Evolutionary conservation across 306 rosid species (phyloP), one percentile per base, ranked within the genome.

Genomic region (Ziziphus jujuba): DNA sequence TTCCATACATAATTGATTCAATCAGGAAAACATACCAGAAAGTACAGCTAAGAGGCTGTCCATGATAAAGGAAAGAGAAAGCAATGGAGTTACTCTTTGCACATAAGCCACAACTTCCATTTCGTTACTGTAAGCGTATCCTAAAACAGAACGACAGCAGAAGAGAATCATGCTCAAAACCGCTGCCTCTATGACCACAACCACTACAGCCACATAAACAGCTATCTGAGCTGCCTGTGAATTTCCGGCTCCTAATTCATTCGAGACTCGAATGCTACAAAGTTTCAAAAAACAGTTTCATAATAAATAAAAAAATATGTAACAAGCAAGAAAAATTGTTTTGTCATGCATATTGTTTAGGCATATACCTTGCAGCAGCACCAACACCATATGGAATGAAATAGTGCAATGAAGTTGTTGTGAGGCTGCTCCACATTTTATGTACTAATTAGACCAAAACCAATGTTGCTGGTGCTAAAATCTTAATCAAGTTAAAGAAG

Each of bases 221-320:
- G 77, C 65, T 1, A 71, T 23, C 50, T 22, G 52, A 3, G 86
- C 91, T 28, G 69, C 83, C 16, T 24, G 43, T 20, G 86, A 78
- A 75, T 85, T 85, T 21, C 84, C 85, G 14, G 82, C 85, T 66
- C 95, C 95, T 20, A 88, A 49, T 65, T 73, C 91, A 56, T 88
- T 88, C 7, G 91, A 84, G 54, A 88, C 80, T 0, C 87, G 74
- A 22, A 82, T 81, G 20, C 85, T 81, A 55, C 69, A 63, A 53
- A 52, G 61, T 51, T 17, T 50, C 22, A 50, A 50, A n/a, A 50
- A 9, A 20, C 54, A 16, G 6, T 13, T 15, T 50, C 55, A 50
- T 17, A 9, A 5, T 16, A 17, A 15, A 15, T 19, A 2, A 2
- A 16, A 14, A 50, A 50, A 50, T 17, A n/a, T 47, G 17, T 47